phyloP scores from a whole-genome alignment of 257 asterid species.

The Jaltomata sinuosa region DNA sequence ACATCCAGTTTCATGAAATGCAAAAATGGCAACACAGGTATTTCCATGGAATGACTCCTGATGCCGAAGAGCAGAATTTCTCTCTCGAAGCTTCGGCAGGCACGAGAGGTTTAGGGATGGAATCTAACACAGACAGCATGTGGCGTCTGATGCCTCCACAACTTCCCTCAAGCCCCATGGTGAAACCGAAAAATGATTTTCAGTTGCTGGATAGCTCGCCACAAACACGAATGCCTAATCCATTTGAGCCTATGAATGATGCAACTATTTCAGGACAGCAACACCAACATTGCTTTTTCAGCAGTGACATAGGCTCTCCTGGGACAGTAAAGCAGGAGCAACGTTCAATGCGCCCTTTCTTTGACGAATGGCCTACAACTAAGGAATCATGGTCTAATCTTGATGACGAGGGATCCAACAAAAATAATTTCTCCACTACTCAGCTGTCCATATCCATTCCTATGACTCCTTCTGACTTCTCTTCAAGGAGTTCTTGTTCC shows the following conservation, averaged over 20 bases:
- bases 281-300: conserved; percentile 65
- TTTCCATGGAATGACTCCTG: conserved; percentile 38
- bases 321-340: conserved; percentile 54
- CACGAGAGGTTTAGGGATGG: conserved; percentile 43
- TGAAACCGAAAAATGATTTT: conserved; percentile 39
- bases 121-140: conserved; percentile 36
- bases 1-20: background rate
- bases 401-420: conserved; percentile 45
- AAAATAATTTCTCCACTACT: conserved; percentile 55
- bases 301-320: conserved; percentile 37
- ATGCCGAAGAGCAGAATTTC: conserved; percentile 41
- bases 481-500: conserved; percentile 48
- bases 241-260: conserved; percentile 36
- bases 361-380: conserved; percentile 81
- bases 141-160: conserved; percentile 71
- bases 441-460: conserved; percentile 84
- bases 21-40: conserved; percentile 36
- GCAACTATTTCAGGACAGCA: conserved; percentile 38
- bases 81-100: conserved; percentile 48
- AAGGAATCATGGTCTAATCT: conserved; percentile 77
- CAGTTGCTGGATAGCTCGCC: conserved; percentile 32
- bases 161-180: conserved; percentile 34
- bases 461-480: conserved; percentile 50
- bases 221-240: conserved; percentile 27
- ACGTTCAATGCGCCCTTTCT: conserved; percentile 67